Evolutionary conservation across 2,329 filamentous ascomycete genomes (phyloP).

Genomic region (Magnaporthales sp.): DNA sequence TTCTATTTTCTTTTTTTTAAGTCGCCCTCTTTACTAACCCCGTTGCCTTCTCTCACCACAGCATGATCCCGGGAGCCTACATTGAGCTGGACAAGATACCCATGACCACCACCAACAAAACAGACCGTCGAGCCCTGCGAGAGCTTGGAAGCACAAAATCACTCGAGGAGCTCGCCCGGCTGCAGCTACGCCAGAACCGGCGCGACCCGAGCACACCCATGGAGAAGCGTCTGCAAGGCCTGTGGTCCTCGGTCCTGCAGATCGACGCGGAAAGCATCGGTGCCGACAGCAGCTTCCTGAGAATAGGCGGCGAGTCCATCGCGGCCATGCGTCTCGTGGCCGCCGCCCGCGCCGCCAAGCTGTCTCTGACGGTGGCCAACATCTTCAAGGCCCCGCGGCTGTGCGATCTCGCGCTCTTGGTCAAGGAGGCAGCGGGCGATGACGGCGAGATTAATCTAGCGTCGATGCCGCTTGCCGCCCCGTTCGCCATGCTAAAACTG

Average conservation of each 20-base stretch:
- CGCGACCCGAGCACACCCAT: slow-evolving; percentile 20
- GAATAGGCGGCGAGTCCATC: slow-evolving; percentile 51
- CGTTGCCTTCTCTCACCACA: neutral
- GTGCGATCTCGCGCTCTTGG: neutral
- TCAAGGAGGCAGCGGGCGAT: neutral
- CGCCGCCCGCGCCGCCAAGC: too few species aligned
- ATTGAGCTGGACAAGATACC: slow-evolving; percentile 17
- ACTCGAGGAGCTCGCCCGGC: neutral
- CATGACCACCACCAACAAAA: slow-evolving; percentile 14
- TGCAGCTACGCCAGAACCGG: slow-evolving; percentile 14
- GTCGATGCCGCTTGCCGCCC: neutral
- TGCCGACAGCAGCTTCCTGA: slow-evolving; percentile 50
- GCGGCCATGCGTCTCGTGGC: slow-evolving; percentile 45
- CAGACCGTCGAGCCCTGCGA: slow-evolving; percentile 12
- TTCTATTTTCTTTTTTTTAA: too few species aligned
- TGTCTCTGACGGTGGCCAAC: neutral
- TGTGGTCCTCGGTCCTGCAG: slow-evolving; percentile 34
- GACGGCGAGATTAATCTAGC: neutral
- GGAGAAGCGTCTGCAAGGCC: slow-evolving; percentile 32
- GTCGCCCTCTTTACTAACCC: neutral
- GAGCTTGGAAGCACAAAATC: neutral
- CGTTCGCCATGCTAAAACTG: neutral
- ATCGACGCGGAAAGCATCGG: slow-evolving; percentile 38
- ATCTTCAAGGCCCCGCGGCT: neutral
- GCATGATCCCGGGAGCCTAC: slow-evolving; percentile 15